phyloP scores from a whole-genome alignment of 2,329 filamentous ascomycete species.

The Aspergillus sp. region DNA sequence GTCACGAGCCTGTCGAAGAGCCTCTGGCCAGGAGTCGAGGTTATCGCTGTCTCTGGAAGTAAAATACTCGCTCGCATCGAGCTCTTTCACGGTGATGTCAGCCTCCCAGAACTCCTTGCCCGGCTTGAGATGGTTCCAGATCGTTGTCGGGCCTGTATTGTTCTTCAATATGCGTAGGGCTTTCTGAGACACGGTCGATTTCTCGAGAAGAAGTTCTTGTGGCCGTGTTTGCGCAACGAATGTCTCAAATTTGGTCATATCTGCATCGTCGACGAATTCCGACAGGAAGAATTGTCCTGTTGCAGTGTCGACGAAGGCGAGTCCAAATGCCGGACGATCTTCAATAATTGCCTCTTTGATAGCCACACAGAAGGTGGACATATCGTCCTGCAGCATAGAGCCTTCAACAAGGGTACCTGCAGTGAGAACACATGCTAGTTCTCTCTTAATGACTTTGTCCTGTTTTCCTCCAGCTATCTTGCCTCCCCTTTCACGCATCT shows the following conservation, averaged over 20 bases:
- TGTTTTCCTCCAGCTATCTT: conserved; percentile 64
- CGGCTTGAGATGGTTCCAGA: conserved; percentile 93
- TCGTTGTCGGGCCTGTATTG: conserved; percentile 86
- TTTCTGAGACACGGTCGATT: conserved; percentile 82
- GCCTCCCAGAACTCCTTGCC: conserved; percentile 89
- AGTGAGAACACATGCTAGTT: conserved; percentile 88
- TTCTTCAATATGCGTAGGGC: conserved; percentile 93
- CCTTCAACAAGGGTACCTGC: conserved; percentile 92
- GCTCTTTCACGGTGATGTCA: conserved; percentile 78
- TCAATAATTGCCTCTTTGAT: conserved; percentile 80
- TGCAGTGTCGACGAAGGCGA: conserved; percentile 92
- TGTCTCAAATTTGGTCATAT: conserved; percentile 96
- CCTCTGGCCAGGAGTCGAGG: conserved; percentile 75
- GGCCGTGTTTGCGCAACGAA: conserved; percentile 91
- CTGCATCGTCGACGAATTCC: conserved; percentile 86
- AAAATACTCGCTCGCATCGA: conserved; percentile 82
- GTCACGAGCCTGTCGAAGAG: conserved; percentile 71
- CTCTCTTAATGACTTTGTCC: conserved; percentile 91
- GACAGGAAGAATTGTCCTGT: conserved; percentile 95
- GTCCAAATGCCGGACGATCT: conserved; percentile 80
- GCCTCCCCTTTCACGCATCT: conserved; percentile 90
- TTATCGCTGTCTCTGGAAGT: conserved; percentile 60
- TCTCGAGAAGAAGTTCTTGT: conserved; percentile 87
- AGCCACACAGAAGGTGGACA: conserved; percentile 93
- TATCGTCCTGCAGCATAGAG: conserved; percentile 96